These are phyloP conservation scores for Ascochyta fabae DNA, from an alignment of 2,329 filamentous ascomycete species.

Conservation along the genomic window DNA sequence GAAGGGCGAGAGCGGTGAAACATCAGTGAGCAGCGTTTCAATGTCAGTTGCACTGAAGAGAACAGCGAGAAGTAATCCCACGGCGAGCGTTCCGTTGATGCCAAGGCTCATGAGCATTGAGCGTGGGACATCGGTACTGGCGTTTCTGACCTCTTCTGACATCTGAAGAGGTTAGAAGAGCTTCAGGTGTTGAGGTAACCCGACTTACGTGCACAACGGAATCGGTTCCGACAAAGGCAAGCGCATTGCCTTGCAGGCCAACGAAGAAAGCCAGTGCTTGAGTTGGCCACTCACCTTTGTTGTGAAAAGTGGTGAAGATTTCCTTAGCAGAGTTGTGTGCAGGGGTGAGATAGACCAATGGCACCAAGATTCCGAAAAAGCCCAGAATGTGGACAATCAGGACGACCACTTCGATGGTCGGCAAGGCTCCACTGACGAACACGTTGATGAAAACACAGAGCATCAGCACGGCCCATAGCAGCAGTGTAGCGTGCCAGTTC, in stretches of 20 bases:
- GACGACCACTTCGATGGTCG: conserved; percentile 57
- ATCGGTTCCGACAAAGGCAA: conserved; percentile 49
- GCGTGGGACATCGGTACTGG: conserved; percentile 46
- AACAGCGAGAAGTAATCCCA: conserved; percentile 52
- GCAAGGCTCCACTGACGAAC: conserved; percentile 55
- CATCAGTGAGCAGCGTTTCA: conserved; percentile 23
- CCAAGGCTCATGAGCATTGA: conserved; percentile 53
- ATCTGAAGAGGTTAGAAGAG: conserved; percentile 33
- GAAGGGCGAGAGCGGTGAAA: conserved; percentile 49
- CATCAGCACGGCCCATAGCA: conserved; percentile 55
- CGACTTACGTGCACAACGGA: conserved; percentile 47
- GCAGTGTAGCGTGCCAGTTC: conserved; percentile 59
- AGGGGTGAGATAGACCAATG: conserved; percentile 45
- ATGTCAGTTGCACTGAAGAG: conserved; percentile 49
- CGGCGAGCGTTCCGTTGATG: conserved; percentile 51
- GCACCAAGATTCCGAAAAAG: conserved; percentile 60
- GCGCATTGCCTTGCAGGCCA: conserved; percentile 49
- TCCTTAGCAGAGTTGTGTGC: conserved; percentile 47
- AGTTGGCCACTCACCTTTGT: conserved; percentile 54
- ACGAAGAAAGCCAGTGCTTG: conserved; percentile 55
- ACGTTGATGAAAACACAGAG: conserved; percentile 56
- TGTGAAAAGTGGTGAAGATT: conserved; percentile 57
- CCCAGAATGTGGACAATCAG: conserved; percentile 60
- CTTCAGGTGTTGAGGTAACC: too few relatives aligned
- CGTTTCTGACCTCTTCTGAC: conserved; percentile 50